Evolutionary conservation across 768 basidiomycete species (phyloP), one percentile per base, ranked within the genome.

Genomic region (Tylopilus cervinicoccineus): DNA sequence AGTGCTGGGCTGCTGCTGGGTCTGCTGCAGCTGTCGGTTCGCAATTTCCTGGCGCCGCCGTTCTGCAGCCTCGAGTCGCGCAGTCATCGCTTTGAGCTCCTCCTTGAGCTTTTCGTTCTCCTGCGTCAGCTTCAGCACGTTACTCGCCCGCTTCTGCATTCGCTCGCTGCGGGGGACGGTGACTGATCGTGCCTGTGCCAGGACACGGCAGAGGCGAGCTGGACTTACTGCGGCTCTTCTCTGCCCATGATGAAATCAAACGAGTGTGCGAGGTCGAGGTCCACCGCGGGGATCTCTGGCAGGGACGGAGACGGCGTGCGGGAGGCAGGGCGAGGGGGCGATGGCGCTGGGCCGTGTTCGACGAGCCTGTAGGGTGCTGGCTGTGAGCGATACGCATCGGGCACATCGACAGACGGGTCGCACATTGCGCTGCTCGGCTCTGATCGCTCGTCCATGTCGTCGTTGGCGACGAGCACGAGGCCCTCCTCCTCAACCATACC

Each of bases 51-150:
- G 64, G 57, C 81, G 78, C 54, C 75, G 76, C 48, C 79, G 77
- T 67, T 89, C 88, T 17, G 83, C 84, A 13, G 83, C 83, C 68
- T 87, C 85, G 55, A 90, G 71, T 56, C 86, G 70, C 53, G 84
- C 85, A 17, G 78, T 75, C 83, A 90, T 84, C 42, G 80, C 84
- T 60, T 75, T 80, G 60, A 91, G 76, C 67, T 88, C 81, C 42
- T 77, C 83, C 67, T 84, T 82, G 51, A 91, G 71, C 65, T 82
- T 85, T 65, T 86, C 84, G 64, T 89, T 85, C 73, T 91, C 88
- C 70, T 85, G 75, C 19, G 84, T 75, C 29, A 91, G 73, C 60
- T 84, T 87, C 61, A 86, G 64, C 50, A 90, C 84, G 65, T 85
- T 88, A 58, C 83, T 86, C 34, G 80, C 82, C 52, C 88, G 81